These are phyloP conservation scores for Kodamaea alishanica DNA, from an alignment of 1,139 yeast genomes.

Conservation along the genomic window DNA sequence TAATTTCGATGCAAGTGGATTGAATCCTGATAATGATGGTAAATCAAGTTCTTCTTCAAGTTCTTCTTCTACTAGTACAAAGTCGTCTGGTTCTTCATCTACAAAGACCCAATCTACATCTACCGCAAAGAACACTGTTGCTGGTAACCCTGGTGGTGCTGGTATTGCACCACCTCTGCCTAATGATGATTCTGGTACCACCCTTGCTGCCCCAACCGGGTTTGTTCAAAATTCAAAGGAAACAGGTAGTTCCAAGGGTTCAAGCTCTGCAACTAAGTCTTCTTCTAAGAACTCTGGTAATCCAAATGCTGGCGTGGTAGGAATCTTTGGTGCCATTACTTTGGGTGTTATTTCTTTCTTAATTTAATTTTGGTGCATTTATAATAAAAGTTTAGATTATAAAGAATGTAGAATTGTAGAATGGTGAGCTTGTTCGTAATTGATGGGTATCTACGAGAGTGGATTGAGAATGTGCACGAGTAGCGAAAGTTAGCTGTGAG, in stretches of 20 bases:
- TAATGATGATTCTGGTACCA: conserved; percentile 2
- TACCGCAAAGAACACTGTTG: conserved; percentile 2
- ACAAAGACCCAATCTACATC: conserved; percentile 8
- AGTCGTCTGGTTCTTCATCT: conserved; percentile 5
- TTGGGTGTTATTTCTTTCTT: conserved; percentile 23
- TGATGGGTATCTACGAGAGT: too few relatives aligned
- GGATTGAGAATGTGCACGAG: too few relatives aligned
- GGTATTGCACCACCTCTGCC: conserved; percentile 4
- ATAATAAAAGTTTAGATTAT: too few relatives aligned
- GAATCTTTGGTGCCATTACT: conserved; percentile 18
- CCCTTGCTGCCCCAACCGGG: conserved; percentile 17
- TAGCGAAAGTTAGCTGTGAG: too few relatives aligned
- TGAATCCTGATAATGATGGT: conserved; percentile 47
- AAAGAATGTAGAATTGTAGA: too few relatives aligned
- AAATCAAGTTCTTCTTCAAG: conserved; percentile 6
- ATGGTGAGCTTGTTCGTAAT: too few relatives aligned
- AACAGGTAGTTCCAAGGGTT: conserved; percentile 1
- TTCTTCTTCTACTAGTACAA: conserved; percentile 5
- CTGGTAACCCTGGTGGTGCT: conserved; percentile 6
- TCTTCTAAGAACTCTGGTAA: conserved; percentile 5
- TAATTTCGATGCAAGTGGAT: conserved; percentile 58
- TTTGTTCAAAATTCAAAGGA: conserved; percentile 30
- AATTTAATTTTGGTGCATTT: too few relatives aligned
- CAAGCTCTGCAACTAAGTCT: conserved; percentile 11
- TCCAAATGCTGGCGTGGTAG: conserved; percentile 12